Evolutionary conservation across 139 green algal genomes (phyloP).

Genomic region (Chlamydomonas schloesseri): DNA sequence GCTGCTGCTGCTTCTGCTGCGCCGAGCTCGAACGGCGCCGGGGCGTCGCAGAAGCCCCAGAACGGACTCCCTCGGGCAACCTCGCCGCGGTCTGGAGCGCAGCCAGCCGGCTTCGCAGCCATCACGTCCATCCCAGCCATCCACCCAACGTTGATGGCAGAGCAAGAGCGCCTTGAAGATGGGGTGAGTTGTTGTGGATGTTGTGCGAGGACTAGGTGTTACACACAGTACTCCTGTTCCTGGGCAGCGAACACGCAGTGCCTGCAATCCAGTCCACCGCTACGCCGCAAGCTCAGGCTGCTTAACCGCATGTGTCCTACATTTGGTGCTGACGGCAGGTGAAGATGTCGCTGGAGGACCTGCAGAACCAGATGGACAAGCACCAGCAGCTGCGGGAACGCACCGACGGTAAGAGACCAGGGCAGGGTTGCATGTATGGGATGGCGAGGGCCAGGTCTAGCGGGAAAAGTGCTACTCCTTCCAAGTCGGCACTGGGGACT

Average conservation of each 20-base stretch:
- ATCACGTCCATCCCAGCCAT: constrained; percentile 3
- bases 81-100: background rate
- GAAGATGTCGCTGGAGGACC: constrained; percentile 31
- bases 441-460: too few relatives aligned
- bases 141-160: constrained; percentile 24
- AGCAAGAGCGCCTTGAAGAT: constrained; percentile 32
- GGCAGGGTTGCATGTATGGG: background rate
- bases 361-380: constrained; percentile 43
- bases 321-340: constrained; percentile 3
- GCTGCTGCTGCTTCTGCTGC: background rate
- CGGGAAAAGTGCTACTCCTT: too few relatives aligned
- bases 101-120: background rate
- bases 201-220: too few relatives aligned
- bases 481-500: too few relatives aligned
- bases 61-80: background rate
- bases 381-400: constrained; percentile 39
- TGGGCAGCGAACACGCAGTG: too few relatives aligned
- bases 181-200: constrained; percentile 5
- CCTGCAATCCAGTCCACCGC: too few relatives aligned
- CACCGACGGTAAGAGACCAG: constrained; percentile 4
- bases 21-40: background rate
- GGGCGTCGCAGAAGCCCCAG: too few relatives aligned
- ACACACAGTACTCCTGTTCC: too few relatives aligned
- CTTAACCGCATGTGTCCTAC: too few relatives aligned
- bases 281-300: too few relatives aligned